Conservation (phyloP, 139 green algal species). For the Picochlorum sp. region DNA sequence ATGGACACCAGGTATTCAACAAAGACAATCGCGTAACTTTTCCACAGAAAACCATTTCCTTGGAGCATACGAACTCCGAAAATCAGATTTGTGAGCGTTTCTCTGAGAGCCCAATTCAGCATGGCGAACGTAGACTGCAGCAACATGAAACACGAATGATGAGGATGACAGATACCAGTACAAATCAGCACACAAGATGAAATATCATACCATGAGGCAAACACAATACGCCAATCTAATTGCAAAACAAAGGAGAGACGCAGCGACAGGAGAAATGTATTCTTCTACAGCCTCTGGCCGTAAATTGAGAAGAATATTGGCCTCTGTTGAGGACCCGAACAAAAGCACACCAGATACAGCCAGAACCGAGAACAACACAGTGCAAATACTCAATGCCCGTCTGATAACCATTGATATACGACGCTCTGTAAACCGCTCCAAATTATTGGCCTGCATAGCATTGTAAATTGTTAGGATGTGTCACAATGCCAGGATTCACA, state of each 20-base stretch:
- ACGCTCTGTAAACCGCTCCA: constrained; percentile 26
- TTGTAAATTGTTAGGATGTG: background rate
- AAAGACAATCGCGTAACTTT: constrained; percentile 16
- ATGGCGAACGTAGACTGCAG: constrained; percentile 26
- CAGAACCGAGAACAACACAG: constrained; percentile 22
- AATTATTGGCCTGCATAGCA: background rate
- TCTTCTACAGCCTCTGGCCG: constrained; percentile 10
- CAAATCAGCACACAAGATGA: background rate
- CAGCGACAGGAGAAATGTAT: constrained; percentile 1
- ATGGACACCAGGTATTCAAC: constrained; percentile 21
- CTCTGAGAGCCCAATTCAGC: constrained; percentile 32
- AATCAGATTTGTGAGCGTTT: constrained; percentile 24
- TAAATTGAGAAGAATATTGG: constrained; percentile 32
- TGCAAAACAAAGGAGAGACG: constrained; percentile 13
- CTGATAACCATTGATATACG: constrained; percentile 29
- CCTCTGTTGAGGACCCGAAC: constrained; percentile 17
- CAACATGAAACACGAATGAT: background rate
- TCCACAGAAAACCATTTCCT: constrained; percentile 9
- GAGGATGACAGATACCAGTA: background rate
- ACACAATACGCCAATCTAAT: constrained; percentile 26
- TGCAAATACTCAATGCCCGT: constrained; percentile 23
- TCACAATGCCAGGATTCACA: background rate
- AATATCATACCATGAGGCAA: constrained; percentile 14
- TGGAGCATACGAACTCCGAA: constrained; percentile 11
- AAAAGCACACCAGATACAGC: constrained; percentile 20